These are phyloP conservation scores for Parmelia sp. DNA, from an alignment of 495 filamentous ascomycete genomes.

Conservation along the genomic window DNA sequence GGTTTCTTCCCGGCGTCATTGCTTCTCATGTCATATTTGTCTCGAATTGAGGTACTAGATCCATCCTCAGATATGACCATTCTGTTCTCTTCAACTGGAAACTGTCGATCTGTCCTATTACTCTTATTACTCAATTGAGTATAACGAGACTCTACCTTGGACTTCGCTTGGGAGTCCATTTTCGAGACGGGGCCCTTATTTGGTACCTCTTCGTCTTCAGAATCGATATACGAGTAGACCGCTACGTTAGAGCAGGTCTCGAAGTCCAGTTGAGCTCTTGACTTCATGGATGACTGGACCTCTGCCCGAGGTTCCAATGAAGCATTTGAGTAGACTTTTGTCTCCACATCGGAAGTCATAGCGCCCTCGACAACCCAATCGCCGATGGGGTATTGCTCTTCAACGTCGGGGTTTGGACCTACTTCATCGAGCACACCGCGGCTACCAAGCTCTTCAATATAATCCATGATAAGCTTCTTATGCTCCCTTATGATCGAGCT, in stretches of 20 bases:
- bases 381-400: not conserved
- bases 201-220: not conserved
- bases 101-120: not conserved
- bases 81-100: not conserved
- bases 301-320: not conserved
- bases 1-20: not conserved
- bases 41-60: not conserved
- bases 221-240: not conserved
- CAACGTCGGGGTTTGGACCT: not conserved
- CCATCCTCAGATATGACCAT: not conserved
- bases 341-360: not conserved
- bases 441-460: constrained; percentile 21
- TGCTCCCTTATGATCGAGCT: constrained; percentile 43
- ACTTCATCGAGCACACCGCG: constrained; percentile 20
- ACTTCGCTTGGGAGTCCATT: not conserved
- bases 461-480: constrained; percentile 32
- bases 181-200: not conserved
- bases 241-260: not conserved
- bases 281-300: not conserved
- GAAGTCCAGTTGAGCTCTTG: not conserved
- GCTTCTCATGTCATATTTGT: not conserved
- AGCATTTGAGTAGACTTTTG: not conserved
- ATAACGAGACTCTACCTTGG: not conserved
- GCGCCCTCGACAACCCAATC: not conserved
- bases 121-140: not conserved